Base-by-base conservation (phyloP, 371 early-diverging fungal genomes). In the Globomyces sp. region DNA sequence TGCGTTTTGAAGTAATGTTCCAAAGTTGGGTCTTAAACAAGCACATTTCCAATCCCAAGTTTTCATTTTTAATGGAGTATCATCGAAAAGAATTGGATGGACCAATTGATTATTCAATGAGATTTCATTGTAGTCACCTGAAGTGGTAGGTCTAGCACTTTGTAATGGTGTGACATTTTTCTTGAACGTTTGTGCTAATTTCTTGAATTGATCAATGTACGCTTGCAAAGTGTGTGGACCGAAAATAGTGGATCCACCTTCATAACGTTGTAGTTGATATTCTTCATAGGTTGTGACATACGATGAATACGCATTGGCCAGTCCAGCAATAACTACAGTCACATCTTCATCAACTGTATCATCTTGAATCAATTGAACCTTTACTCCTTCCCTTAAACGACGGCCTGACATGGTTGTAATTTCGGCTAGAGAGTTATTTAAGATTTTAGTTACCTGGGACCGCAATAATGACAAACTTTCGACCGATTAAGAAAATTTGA, bases 321-420 rank as follows among this genome's bases (percentile, higher is more conserved):
- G 81, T 0, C 85, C 89, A 36, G 83, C 75, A 44, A 87, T 72
- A 53, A 86, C 79, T 1, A 88, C 71, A 0, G 70, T 62, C 0
- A 81, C 81, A 46, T 80, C 78, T 8, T 73, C 50, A 63, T 85
- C 78, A 24, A 80, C 76, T 6, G 81, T 45, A 1, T 71, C 74
- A 53, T 77, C 76, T 10, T 69, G 48, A 4, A 83, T 73, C 1
- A 86, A 58, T 4, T 74, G 57, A 8, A 11, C 52, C 34, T 64
- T 37, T 34, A 73, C 77, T 3, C 84, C 71, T 0, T 74, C 71
- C 11, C 79, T 75, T 11, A 87, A 63, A 5, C 86, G 68, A 49
- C 87, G 66, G 6, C 89, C 89, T 51, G 81, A 77, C 89, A 88
- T 86, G 34, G 86, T 87, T 6, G 87, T 83, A 66, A 87, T 83